These are phyloP conservation scores for Ceratocystiopsis brevicomis DNA, from an alignment of 2,329 filamentous ascomycete genomes.

Conservation along the genomic window DNA sequence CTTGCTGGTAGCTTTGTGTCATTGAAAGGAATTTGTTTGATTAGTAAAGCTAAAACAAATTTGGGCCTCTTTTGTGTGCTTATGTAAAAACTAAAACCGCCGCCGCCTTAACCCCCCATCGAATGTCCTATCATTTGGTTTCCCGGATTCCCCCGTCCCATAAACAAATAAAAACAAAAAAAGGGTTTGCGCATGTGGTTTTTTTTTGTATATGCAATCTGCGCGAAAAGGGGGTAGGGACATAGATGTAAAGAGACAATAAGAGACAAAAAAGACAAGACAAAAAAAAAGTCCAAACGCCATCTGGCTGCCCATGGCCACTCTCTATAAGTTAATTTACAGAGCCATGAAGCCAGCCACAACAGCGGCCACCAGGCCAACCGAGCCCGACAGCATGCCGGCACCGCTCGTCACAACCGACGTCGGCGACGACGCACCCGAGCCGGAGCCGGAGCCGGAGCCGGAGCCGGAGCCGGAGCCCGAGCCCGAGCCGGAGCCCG, in stretches of 20 bases:
- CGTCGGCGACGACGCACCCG: slow-evolving; percentile 13
- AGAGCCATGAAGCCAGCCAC: slow-evolving; percentile 16
- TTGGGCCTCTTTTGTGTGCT: too few relatives aligned
- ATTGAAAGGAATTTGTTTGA: too few relatives aligned
- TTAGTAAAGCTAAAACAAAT: too few relatives aligned
- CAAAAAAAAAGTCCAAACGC: neutral
- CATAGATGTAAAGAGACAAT: neutral
- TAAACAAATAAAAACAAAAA: too few relatives aligned
- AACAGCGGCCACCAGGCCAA: slow-evolving; percentile 15
- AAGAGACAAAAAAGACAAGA: neutral
- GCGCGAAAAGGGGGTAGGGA: neutral
- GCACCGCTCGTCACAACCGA: slow-evolving; percentile 11
- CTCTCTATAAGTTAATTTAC: slow-evolving; percentile 10
- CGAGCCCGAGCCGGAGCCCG: slow-evolving; percentile 1
- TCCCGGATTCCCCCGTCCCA: too few relatives aligned
- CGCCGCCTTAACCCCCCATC: too few relatives aligned
- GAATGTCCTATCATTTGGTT: too few relatives aligned
- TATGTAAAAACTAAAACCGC: too few relatives aligned
- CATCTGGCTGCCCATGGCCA: neutral
- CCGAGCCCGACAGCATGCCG: slow-evolving; percentile 10
- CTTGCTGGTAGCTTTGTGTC: too few relatives aligned
- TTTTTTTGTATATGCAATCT: neutral
- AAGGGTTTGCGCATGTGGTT: too few relatives aligned
- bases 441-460: slow-evolving; percentile 13
- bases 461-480: slow-evolving; percentile 7